A percentile compares a stretch with the other conserved stretches of the same genome.
Conservation (phyloP, 352 stramenopile species). For the Pythium apleroticum region DNA sequence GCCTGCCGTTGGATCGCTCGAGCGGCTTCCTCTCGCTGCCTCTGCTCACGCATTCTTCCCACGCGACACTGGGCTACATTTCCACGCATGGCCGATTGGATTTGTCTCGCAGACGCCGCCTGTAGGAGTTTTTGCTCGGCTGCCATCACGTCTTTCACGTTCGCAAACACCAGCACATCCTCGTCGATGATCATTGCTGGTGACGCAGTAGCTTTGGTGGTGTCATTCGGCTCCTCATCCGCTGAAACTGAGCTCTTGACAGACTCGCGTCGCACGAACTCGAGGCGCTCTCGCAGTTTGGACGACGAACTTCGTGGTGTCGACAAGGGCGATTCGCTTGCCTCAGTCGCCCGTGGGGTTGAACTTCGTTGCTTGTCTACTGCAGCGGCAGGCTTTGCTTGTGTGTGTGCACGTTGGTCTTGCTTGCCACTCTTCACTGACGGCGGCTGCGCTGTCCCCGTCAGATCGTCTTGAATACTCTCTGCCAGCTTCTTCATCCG, state of each 20-base stretch:
- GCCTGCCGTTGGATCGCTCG: conserved; percentile 12
- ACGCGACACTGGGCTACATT: conserved; percentile 5
- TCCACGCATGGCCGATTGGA: conserved; percentile 19
- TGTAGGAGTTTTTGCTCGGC: conserved; percentile 18
- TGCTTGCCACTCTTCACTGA: neutral
- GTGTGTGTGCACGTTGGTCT: neutral
- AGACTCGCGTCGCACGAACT: conserved; percentile 32
- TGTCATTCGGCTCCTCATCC: conserved; percentile 1
- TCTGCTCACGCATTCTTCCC: neutral
- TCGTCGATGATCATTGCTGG: conserved; percentile 1
- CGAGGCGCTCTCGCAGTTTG: conserved; percentile 37
- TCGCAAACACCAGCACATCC: conserved; percentile 6
- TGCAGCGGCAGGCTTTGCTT: neutral
- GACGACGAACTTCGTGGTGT: conserved; percentile 23
- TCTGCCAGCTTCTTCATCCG: conserved; percentile 67
- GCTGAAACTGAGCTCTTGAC: conserved; percentile 11
- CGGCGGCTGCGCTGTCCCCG: neutral
- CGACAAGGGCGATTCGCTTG: neutral
- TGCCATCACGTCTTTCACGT: conserved; percentile 1
- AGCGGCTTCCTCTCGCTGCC: conserved; percentile 6
- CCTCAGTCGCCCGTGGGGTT: neutral
- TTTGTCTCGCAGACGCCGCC: conserved; percentile 14
- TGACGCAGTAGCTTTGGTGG: neutral
- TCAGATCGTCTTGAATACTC: conserved; percentile 60
- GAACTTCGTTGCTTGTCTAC: neutral